Evolutionary conservation across 148 eudicot genomes (phyloP), one percentile per base, ranked within the genome.

Genomic region (Mesembryanthemum crystallinum): DNA sequence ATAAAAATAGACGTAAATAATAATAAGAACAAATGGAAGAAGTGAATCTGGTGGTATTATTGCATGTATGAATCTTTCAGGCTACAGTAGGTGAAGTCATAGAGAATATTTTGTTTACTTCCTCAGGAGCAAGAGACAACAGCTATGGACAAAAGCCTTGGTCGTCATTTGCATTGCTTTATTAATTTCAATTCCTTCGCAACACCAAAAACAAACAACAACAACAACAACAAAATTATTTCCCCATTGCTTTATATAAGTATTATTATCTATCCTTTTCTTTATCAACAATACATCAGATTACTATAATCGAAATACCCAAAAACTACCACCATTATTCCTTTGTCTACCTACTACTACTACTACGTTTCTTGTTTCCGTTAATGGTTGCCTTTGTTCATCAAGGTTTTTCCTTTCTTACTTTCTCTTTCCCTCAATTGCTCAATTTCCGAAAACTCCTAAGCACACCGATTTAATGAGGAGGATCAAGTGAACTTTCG

Each of bases 1-100:
- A 14, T 45, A 45, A 45, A 10, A 24, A 1, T 60, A 1, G 10
- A 60, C 15, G 30, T 1, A 24, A 23, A 60, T 8, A 23, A 28
- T 23, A 60, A 60, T 1, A 25, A 7, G 64, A 60, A 60, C 29
- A 23, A 60, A 60, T 5, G 1, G 11, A 60, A 45, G 1, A 13
- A 10, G 61, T 57, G 61, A 23, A 23, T 45, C 51, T 45, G 17
- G 17, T 57, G 7, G 61, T 60, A 62, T 25, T 27, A 2, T 21
- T 52, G 18, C 58, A 60, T 7, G 66, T 27, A 24, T 62, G 66
- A 17, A 62, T 62, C 33, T 11, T 11, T 62, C 21, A 62, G 11
- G 66, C 35, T 27, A 62, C 27, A 62, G 30, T 12, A 62, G 61
- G 66, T 62, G 66, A 62, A 62, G 64, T 60, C 64, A 27, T 27